Conservation (phyloP, 805 yeast genomes). For the Pichia cephalocereana region DNA sequence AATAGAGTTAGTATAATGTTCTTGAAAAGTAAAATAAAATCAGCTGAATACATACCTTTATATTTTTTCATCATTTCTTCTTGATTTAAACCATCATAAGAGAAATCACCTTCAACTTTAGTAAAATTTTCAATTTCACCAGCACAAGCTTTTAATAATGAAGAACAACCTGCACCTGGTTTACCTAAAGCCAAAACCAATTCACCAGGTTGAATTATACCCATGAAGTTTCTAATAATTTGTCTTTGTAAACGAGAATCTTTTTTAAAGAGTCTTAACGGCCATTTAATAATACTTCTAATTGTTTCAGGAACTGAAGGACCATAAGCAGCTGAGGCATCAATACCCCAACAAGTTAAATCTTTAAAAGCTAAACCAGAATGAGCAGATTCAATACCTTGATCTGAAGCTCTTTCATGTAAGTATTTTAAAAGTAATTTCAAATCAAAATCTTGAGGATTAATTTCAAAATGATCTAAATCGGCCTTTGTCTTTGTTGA, state of each 20-base stretch:
- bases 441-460: conserved; percentile 38
- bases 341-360: conserved; percentile 38
- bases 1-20: conserved; percentile 7
- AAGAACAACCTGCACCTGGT: conserved; percentile 78
- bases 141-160: conserved; percentile 56
- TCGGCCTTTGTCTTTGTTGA: conserved; percentile 41
- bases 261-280: conserved; percentile 25
- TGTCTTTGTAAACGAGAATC: conserved; percentile 25
- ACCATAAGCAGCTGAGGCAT: conserved; percentile 44
- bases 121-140: conserved; percentile 37
- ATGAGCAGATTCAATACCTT: conserved; percentile 38
- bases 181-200: conserved; percentile 61
- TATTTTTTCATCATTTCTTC: conserved; percentile 49
- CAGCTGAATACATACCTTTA: conserved; percentile 27
- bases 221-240: conserved; percentile 33
- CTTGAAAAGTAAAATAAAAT: not conserved
- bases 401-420: conserved; percentile 29
- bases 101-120: conserved; percentile 43
- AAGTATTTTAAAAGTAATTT: conserved; percentile 33
- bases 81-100: conserved; percentile 55
- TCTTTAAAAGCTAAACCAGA: conserved; percentile 42
- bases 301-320: conserved; percentile 37
- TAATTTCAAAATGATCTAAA: conserved; percentile 35
- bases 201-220: conserved; percentile 49
- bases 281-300: conserved; percentile 25